Evolutionary conservation across 768 basidiomycete species (phyloP).

Genomic region (Cubamyces sp.): DNA sequence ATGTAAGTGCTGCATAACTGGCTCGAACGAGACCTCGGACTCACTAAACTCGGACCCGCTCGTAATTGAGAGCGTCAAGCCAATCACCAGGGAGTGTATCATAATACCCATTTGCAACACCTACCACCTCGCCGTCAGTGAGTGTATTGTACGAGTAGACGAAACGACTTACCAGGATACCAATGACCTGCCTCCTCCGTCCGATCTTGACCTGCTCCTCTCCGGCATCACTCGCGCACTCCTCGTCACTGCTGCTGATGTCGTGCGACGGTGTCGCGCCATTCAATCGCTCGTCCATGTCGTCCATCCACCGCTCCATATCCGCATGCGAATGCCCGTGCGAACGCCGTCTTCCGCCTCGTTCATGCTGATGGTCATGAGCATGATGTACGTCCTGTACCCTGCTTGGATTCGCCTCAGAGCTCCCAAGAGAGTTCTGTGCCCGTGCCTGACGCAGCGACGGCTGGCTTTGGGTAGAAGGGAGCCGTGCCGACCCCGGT

Average conservation of each 20-base stretch:
- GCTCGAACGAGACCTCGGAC: conserved; percentile 26
- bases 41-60: conserved; percentile 71
- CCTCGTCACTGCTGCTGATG: conserved; percentile 17
- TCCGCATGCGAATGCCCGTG: conserved; percentile 30
- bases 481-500: background rate
- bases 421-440: too few relatives aligned
- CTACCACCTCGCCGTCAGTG: conserved; percentile 39
- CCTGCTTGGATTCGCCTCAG: too few relatives aligned
- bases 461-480: background rate
- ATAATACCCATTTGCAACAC: conserved; percentile 85
- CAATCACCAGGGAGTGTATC: conserved; percentile 83
- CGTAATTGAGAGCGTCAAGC: conserved; percentile 74
- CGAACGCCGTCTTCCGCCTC: conserved; percentile 18
- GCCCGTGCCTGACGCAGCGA: background rate
- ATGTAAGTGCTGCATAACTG: background rate
- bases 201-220: conserved; percentile 30
- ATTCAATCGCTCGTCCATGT: conserved; percentile 7
- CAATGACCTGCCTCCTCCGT: conserved; percentile 68
- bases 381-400: background rate
- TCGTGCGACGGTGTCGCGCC: conserved; percentile 16
- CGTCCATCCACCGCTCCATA: conserved; percentile 22
- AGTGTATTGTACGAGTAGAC: background rate
- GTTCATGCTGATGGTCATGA: conserved; percentile 1
- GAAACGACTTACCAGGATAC: conserved; percentile 61
- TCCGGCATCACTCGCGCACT: conserved; percentile 12